Evolutionary conservation across 768 basidiomycete genomes (phyloP).

Genomic region (Pulveroboletus ravenelii): DNA sequence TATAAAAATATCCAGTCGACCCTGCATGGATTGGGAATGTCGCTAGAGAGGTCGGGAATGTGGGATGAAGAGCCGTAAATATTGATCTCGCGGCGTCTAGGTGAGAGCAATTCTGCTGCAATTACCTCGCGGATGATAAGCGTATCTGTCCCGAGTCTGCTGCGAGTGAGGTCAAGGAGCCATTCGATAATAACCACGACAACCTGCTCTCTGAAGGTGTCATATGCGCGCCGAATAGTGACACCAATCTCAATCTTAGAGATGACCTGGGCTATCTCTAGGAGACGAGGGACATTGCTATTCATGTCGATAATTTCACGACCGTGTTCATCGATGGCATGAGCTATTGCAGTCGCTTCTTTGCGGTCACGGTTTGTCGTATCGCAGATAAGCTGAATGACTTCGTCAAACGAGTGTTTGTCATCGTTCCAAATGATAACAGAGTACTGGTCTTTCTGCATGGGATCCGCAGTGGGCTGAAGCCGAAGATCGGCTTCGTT

Average conservation of each 20-base stretch:
- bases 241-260: slow-evolving; percentile 88
- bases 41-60: slow-evolving; percentile 34
- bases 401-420: slow-evolving; percentile 89
- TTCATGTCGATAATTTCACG: slow-evolving; percentile 82
- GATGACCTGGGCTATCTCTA: slow-evolving; percentile 76
- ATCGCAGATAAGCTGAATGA: slow-evolving; percentile 68
- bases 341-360: slow-evolving; percentile 53
- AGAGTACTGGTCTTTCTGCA: slow-evolving; percentile 74
- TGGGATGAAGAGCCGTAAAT: slow-evolving; percentile 38
- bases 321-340: slow-evolving; percentile 71
- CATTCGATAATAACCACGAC: slow-evolving; percentile 81
- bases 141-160: slow-evolving; percentile 62
- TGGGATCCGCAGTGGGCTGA: slow-evolving; percentile 73
- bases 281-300: slow-evolving; percentile 43
- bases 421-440: slow-evolving; percentile 96
- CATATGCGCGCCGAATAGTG: slow-evolving; percentile 80
- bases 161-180: slow-evolving; percentile 75
- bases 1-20: slow-evolving; percentile 76
- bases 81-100: slow-evolving; percentile 50
- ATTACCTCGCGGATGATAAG: slow-evolving; percentile 69
- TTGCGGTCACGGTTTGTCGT: slow-evolving; percentile 45
- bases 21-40: slow-evolving; percentile 50
- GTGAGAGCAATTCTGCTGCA: slow-evolving; percentile 61
- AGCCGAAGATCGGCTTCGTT: slow-evolving; percentile 67
- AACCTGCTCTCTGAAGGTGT: slow-evolving; percentile 86